Conservation (phyloP, 2,329 filamentous ascomycete genomes). For the Trichoderma atrobrunneum region DNA sequence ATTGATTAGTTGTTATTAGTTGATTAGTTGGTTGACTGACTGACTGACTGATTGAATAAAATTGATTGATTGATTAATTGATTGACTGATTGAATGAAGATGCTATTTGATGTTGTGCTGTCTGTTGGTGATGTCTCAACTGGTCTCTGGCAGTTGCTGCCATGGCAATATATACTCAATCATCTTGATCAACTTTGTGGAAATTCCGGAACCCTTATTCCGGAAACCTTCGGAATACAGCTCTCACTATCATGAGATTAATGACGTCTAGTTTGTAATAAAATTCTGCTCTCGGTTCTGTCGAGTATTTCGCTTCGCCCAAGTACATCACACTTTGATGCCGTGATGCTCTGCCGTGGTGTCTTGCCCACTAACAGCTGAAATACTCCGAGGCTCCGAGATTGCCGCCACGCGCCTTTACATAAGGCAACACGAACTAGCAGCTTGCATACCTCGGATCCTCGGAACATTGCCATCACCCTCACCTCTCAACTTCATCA, state of each 20-base stretch:
- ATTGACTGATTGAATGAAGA: neutral
- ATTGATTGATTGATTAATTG: neutral
- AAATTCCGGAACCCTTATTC: neutral
- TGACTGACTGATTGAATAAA: neutral
- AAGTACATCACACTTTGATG: neutral
- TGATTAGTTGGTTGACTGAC: neutral
- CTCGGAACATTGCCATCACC: neutral
- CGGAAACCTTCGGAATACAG: neutral
- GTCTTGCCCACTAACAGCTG: neutral
- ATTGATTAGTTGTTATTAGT: neutral
- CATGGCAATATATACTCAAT: neutral
- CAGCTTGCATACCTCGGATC: neutral
- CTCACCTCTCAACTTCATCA: neutral
- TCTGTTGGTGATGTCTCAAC: neutral
- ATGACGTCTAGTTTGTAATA: neutral
- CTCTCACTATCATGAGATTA: fast-evolving
- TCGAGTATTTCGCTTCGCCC: neutral
- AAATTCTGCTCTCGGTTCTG: neutral
- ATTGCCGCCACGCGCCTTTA: neutral
- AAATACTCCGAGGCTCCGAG: neutral
- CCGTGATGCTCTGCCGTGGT: neutral
- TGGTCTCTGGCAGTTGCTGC: neutral
- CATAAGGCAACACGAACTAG: neutral
- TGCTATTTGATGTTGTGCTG: neutral
- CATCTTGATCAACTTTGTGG: neutral